These are phyloP conservation scores for Lonicera japonica DNA, from an alignment of 129 eudicot genomes.

Conservation along the genomic window DNA sequence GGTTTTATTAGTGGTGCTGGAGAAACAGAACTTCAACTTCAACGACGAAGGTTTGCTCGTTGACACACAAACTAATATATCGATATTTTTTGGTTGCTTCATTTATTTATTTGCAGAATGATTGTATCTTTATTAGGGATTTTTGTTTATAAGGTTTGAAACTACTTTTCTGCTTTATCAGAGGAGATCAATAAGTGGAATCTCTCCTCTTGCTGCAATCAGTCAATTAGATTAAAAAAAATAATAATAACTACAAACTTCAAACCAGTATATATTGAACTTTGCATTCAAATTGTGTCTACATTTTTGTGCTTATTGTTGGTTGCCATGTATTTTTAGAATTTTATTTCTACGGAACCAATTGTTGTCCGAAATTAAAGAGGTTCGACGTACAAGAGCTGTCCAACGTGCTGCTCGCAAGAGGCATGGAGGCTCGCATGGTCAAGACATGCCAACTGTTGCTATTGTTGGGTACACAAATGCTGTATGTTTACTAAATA, in stretches of 20 bases:
- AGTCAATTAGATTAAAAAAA: no score
- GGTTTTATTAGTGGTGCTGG: slow-evolving; percentile 99
- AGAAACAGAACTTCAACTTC: slow-evolving; percentile 97
- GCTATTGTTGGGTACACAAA: slow-evolving; percentile 98
- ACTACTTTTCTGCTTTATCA: no score
- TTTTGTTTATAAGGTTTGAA: no score
- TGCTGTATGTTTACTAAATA: slow-evolving; percentile 54
- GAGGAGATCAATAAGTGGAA: no score
- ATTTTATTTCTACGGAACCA: slow-evolving; percentile 33
- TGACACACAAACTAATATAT: background rate
- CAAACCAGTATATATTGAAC: no score
- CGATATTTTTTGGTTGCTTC: background rate
- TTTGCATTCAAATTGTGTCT: background rate
- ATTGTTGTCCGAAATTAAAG: slow-evolving; percentile 69
- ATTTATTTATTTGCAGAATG: background rate
- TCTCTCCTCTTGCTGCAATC: no score
- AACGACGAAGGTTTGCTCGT: slow-evolving; percentile 74
- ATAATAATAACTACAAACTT: no score
- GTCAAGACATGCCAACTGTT: slow-evolving; percentile 73
- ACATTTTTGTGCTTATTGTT: background rate
- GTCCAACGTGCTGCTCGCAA: slow-evolving; percentile 89
- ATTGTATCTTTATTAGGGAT: background rate
- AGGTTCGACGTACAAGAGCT: slow-evolving; percentile 95
- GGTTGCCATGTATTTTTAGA: background rate
- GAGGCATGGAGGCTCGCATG: slow-evolving; percentile 54